phyloP scores from a whole-genome alignment of 106 monocot species.

The Acorus gramineus region DNA sequence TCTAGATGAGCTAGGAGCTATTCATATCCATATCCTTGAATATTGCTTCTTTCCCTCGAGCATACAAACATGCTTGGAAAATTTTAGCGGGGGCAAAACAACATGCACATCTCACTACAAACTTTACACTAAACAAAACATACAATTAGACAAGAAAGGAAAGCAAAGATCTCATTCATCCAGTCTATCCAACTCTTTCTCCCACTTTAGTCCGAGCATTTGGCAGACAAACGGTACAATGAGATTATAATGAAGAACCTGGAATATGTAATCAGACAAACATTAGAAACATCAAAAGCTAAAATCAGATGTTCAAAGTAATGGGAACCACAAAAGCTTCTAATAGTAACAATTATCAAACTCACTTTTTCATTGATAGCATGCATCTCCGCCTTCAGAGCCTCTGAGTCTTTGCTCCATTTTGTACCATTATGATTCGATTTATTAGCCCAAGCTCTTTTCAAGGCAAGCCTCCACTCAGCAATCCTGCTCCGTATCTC shows the following conservation, averaged over 20 bases:
- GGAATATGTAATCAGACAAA: constrained; percentile 7
- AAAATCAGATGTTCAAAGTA: neutral
- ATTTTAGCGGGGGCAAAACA: no score
- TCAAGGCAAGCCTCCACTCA: constrained; percentile 55
- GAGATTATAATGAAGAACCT: constrained; percentile 87
- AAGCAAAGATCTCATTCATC: neutral
- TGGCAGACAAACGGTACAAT: constrained; percentile 92
- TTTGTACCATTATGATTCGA: constrained; percentile 12
- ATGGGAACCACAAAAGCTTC: no score
- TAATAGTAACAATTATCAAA: no score
- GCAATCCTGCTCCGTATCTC: constrained; percentile 52
- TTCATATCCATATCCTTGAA: no score
- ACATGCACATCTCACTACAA: no score
- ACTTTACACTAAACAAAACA: no score
- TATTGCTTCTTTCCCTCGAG: no score
- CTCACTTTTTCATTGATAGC: constrained; percentile 68
- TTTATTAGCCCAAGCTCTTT: constrained; percentile 30
- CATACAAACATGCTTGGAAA: no score
- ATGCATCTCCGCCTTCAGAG: constrained; percentile 45
- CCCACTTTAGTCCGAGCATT: constrained; percentile 93
- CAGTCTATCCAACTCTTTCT: constrained; percentile 69
- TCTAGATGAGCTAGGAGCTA: no score
- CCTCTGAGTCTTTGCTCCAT: constrained; percentile 32
- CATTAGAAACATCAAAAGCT: neutral
- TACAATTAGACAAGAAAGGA: no score